phyloP scores from a whole-genome alignment of 2,329 filamentous ascomycete species.

The Sordariomycetes sp. region DNA sequence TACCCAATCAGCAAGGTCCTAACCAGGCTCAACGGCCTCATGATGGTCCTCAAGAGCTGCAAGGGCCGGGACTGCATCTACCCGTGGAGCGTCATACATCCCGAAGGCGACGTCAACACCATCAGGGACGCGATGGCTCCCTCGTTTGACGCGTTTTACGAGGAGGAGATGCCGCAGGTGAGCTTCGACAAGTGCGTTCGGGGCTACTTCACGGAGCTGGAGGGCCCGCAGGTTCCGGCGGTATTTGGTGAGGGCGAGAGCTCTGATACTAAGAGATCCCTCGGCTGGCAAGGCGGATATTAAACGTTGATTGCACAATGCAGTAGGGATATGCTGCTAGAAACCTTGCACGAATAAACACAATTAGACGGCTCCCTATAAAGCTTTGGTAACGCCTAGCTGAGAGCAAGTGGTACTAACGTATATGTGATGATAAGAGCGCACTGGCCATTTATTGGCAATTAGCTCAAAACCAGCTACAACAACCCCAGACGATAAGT shows the following conservation, averaged over 20 bases:
- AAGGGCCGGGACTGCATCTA: constrained; percentile 38
- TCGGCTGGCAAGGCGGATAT: no score
- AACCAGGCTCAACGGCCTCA: constrained; percentile 43
- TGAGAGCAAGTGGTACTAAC: no score
- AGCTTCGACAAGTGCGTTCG: background rate
- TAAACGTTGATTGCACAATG: no score
- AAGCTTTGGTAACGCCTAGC: no score
- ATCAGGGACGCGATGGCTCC: constrained; percentile 37
- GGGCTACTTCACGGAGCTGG: background rate
- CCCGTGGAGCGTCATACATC: constrained; percentile 48
- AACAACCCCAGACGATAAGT: no score
- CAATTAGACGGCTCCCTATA: no score
- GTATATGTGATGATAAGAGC: no score
- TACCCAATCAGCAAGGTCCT: constrained; percentile 27
- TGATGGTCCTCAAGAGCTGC: constrained; percentile 52
- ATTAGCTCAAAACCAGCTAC: no score
- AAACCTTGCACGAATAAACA: no score
- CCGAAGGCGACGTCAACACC: constrained; percentile 35
- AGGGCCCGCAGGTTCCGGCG: background rate
- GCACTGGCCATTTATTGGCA: no score
- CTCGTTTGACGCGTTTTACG: constrained; percentile 42
- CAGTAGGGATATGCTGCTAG: no score
- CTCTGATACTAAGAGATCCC: no score
- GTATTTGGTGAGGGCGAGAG: background rate
- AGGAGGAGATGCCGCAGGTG: constrained; percentile 12